Percentiles rank a stretch among this genome's conserved stretches.
These are phyloP conservation scores for Lactarius vividus DNA, from an alignment of 768 basidiomycete species.

Conservation along the genomic window DNA sequence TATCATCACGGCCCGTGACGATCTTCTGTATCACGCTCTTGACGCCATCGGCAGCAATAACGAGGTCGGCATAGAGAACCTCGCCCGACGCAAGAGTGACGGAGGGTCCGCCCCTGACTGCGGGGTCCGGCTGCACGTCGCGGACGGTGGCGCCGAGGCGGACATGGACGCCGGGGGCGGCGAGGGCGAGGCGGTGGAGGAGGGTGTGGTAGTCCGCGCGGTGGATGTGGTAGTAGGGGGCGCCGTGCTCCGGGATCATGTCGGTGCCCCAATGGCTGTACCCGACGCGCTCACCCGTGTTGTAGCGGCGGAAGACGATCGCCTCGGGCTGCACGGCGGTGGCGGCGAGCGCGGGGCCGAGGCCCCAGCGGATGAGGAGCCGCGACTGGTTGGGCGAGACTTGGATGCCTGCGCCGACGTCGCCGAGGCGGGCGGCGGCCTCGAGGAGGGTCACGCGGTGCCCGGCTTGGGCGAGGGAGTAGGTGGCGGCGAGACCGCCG, in stretches of 20 bases:
- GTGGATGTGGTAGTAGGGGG: slow-evolving; percentile 44
- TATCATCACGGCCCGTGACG: slow-evolving; percentile 46
- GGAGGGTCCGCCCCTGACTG: slow-evolving; percentile 29
- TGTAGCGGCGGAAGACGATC: slow-evolving; percentile 40
- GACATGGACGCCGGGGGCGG: slow-evolving; percentile 34
- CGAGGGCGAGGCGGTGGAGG: slow-evolving; percentile 36
- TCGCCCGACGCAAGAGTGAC: slow-evolving; percentile 39
- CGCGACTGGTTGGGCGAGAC: slow-evolving; percentile 42
- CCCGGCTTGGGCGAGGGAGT: slow-evolving; percentile 40
- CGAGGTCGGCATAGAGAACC: slow-evolving; percentile 38
- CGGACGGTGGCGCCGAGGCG: slow-evolving; percentile 38
- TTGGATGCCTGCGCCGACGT: slow-evolving; percentile 45
- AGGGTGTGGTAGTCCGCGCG: slow-evolving; percentile 44
- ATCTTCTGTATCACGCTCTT: slow-evolving; percentile 51
- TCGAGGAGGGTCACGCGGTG: slow-evolving; percentile 42
- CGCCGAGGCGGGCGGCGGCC: slow-evolving; percentile 38
- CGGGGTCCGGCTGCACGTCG: slow-evolving; percentile 34
- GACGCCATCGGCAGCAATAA: slow-evolving; percentile 42
- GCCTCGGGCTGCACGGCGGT: slow-evolving; percentile 39
- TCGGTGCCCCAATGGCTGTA: slow-evolving; percentile 37
- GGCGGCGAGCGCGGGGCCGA: slow-evolving; percentile 34
- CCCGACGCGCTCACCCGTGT: slow-evolving; percentile 39
- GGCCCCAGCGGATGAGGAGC: slow-evolving; percentile 41
- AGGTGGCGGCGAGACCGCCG: slow-evolving; percentile 42
- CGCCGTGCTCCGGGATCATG: slow-evolving; percentile 36